These are phyloP conservation scores for Lentinula edodes DNA, from an alignment of 768 basidiomycete genomes.

Conservation along the genomic window DNA sequence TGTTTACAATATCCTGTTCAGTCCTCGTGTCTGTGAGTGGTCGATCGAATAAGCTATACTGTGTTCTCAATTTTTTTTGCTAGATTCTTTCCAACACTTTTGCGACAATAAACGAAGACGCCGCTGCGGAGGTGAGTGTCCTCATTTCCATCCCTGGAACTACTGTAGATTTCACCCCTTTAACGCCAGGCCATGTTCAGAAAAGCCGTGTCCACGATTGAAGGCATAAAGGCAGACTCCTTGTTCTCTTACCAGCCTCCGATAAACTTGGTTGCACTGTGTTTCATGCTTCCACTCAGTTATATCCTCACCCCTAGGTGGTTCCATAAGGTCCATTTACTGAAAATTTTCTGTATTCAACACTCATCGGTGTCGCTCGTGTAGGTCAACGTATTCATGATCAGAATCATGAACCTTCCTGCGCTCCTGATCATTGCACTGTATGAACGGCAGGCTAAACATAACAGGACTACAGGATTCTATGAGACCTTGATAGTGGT, in stretches of 20 bases:
- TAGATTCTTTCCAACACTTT: slow-evolving; percentile 96
- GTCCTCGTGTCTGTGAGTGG: slow-evolving; percentile 72
- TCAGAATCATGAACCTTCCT: slow-evolving; percentile 81
- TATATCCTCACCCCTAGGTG: slow-evolving; percentile 88
- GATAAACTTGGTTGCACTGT: slow-evolving; percentile 82
- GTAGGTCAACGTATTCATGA: slow-evolving; percentile 85
- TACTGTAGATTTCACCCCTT: slow-evolving; percentile 3
- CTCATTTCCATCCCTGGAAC: not conserved
- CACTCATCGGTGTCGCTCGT: slow-evolving; percentile 9
- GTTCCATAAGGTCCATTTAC: slow-evolving; percentile 82
- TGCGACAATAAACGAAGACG: slow-evolving; percentile 88
- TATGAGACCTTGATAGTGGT: slow-evolving; percentile 67
- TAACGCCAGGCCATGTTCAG: slow-evolving; percentile 81
- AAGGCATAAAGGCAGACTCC: slow-evolving; percentile 90
- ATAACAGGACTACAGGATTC: slow-evolving; percentile 55
- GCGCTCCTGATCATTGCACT: slow-evolving; percentile 73
- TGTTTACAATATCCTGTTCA: slow-evolving; percentile 16
- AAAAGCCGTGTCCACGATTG: slow-evolving; percentile 88
- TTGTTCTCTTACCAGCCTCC: slow-evolving; percentile 94
- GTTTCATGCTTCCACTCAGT: slow-evolving; percentile 81
- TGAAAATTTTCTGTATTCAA: slow-evolving; percentile 11
- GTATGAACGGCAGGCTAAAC: slow-evolving; percentile 83
- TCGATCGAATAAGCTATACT: not conserved
- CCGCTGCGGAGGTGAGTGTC: slow-evolving; percentile 71
- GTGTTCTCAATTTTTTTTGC: not conserved